These are phyloP conservation scores for Chenopodium formosanum DNA, from an alignment of 148 eudicot species.

Conservation along the genomic window DNA sequence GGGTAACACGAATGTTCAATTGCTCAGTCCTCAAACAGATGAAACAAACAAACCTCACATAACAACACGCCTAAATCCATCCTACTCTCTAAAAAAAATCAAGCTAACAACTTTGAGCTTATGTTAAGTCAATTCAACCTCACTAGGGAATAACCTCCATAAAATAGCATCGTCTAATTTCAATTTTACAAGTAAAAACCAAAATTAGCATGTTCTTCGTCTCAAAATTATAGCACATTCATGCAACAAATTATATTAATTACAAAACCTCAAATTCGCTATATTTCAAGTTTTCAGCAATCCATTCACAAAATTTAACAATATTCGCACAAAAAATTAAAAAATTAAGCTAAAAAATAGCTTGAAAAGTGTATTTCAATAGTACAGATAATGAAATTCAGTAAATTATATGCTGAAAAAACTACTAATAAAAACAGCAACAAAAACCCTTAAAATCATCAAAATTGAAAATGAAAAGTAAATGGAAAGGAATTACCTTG, in stretches of 20 bases:
- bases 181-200: not conserved
- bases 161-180: not conserved
- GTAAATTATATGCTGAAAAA: not conserved
- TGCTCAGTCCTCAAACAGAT: too few relatives aligned
- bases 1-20: not conserved
- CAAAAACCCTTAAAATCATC: not conserved
- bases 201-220: not conserved
- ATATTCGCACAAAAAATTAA: not conserved
- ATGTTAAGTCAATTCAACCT: not conserved
- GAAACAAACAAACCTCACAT: not conserved
- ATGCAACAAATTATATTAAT: too few relatives aligned
- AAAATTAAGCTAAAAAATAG: not conserved
- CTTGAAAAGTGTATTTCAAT: not conserved
- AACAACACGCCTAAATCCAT: not conserved
- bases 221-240: not conserved
- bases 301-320: not conserved
- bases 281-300: not conserved
- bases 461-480: not conserved
- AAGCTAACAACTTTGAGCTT: not conserved
- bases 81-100: not conserved
- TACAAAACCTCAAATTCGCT: too few relatives aligned
- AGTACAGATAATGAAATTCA: not conserved
- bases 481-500: slow-evolving; percentile 38
- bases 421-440: not conserved
- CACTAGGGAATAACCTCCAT: not conserved